Evolutionary conservation across 208 protist genomes (phyloP), one percentile per base, ranked within the genome.

Genomic region (Balamuthia mandrillaris): DNA sequence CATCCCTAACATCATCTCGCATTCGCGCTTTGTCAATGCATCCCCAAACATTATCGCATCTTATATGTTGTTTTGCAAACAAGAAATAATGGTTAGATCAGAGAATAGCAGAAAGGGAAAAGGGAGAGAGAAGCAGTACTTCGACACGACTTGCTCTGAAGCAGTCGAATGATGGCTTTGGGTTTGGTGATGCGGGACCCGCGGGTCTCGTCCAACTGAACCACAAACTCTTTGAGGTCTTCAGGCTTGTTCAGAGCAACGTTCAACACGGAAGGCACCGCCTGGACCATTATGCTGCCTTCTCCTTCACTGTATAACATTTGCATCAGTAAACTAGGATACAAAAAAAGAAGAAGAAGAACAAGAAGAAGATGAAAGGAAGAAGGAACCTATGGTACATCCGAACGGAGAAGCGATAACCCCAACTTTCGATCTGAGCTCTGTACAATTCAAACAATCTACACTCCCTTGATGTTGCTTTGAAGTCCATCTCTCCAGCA

Each of bases 31-130:
- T 4, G 27, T 31, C 29, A 79, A 60, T 0, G 1, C 31, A 60
- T 79, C 70, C 1, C 70, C 70, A 42, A 79, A 79, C 70, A 79
- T 79, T 14, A 79, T 24, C 31, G 70, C 70, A 10, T 49, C 70
- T 79, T 24, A 14, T 0, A 27, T 31, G 51, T 16, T 33, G 39
- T n/a, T 21, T 14, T 3, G 49, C 0, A 31, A 10, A 37, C 21
- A 29, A 4, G 33, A 2, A 14, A 33, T 2, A 51, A 37, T 1
- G 16, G 29, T n/a, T 35, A 10, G 2, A 31, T 44, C 35, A 39
- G 42, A 35, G 10, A 66, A 6, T 35, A 9, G 3, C 24, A 1
- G 35, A 18, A 9, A 63, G 5, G 0, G 18, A 33, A 7, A 16
- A 7, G 0, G 16, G 16, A 61, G 16, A 14, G n/a, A 61, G 12